Evolutionary conservation across 441 rosid genomes (phyloP).

Genomic region (Brassica hybrid): DNA sequence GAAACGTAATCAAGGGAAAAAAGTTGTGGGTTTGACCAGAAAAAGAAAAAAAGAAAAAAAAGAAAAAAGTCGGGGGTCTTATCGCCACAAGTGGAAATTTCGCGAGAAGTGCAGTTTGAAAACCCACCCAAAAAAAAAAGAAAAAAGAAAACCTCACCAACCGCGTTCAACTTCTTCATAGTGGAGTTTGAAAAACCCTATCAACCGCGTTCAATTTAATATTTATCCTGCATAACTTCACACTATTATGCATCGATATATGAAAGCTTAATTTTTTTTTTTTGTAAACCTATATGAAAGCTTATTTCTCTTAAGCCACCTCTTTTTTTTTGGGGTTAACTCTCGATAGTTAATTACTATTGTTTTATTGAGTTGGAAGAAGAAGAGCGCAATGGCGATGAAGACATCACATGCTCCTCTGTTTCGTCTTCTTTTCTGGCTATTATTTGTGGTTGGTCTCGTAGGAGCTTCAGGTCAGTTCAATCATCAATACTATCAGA

Average conservation of each 20-base stretch:
- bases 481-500: background rate
- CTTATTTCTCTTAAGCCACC: background rate
- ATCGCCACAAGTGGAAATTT: background rate
- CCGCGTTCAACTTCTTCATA: background rate
- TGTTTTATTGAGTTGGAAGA: background rate
- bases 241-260: background rate
- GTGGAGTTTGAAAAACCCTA: background rate
- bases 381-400: conserved; percentile 18
- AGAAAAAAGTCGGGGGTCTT: background rate
- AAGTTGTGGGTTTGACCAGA: too few relatives aligned
- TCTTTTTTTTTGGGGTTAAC: background rate
- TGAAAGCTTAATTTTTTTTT: too few relatives aligned
- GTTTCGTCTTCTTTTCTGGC: conserved; percentile 13
- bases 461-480: conserved; percentile 25
- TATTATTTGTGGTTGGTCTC: conserved; percentile 20
- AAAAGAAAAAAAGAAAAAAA: too few relatives aligned
- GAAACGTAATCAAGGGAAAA: background rate
- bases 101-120: background rate
- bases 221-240: background rate
- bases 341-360: conserved; percentile 4
- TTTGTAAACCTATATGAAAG: too few relatives aligned
- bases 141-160: background rate
- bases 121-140: background rate
- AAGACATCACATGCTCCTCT: conserved; percentile 18
- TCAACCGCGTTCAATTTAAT: background rate